Conservation (phyloP, 441 rosid species). For the Syzygium syzygioides region DNA sequence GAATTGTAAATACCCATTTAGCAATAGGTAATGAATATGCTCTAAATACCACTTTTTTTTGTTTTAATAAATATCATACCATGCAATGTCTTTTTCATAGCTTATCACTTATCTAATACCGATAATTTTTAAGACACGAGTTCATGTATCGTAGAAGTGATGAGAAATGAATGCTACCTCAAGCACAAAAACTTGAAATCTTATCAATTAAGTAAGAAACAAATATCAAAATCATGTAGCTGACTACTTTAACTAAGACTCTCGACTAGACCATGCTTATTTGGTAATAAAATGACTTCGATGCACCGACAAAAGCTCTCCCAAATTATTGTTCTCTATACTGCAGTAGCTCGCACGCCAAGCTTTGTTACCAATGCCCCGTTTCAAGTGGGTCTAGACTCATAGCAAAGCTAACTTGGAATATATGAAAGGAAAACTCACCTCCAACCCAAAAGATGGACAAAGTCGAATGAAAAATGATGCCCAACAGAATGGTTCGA, state of each 20-base stretch:
- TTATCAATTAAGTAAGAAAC: neutral
- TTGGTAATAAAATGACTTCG: fast-evolving
- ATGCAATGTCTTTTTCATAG: neutral
- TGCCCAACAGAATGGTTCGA: neutral
- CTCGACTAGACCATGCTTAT: neutral
- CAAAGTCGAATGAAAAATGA: neutral
- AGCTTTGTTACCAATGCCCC: neutral
- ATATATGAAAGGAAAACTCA: neutral
- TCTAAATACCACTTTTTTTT: neutral
- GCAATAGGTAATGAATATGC: neutral
- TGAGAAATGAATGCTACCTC: neutral
- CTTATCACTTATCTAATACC: neutral
- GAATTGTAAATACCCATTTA: neutral
- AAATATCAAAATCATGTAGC: neutral
- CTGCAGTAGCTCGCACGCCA: neutral
- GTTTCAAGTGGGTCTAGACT: neutral
- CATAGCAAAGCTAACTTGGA: neutral
- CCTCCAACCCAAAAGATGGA: neutral
- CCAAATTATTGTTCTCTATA: neutral
- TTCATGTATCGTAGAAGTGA: neutral
- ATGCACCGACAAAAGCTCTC: neutral
- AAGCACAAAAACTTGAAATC: neutral
- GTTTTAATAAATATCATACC: neutral
- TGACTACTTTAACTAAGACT: neutral
- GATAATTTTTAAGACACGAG: neutral